Evolutionary conservation across 164 flowering plant species (phyloP).

Genomic region (Malania oleifera): DNA sequence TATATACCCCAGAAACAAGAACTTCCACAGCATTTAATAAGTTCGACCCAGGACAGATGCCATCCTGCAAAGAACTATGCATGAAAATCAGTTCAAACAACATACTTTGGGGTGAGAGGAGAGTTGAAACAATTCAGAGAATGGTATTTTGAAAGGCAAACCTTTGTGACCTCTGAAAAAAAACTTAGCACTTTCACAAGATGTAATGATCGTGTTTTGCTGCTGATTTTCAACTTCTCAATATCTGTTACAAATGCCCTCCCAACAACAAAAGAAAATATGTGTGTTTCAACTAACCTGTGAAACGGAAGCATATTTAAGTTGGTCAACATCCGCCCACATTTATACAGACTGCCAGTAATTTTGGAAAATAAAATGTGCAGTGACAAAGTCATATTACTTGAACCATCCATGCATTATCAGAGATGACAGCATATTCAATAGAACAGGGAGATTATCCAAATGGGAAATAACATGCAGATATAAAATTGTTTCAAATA

Average conservation of each 20-base stretch:
- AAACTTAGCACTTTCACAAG: constrained; percentile 50
- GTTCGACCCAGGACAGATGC: constrained; percentile 79
- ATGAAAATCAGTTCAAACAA: constrained; percentile 9
- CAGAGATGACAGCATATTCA: too few species aligned
- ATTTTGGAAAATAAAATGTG: background rate
- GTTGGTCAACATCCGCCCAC: constrained; percentile 16
- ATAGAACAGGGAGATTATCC: too few species aligned
- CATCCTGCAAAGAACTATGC: constrained; percentile 60
- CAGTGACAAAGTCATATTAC: too few species aligned
- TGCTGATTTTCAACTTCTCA: constrained; percentile 85
- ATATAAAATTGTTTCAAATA: too few species aligned
- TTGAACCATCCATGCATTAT: too few species aligned
- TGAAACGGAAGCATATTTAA: constrained; percentile 13
- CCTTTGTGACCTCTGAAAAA: constrained; percentile 85
- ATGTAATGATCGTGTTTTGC: constrained; percentile 79
- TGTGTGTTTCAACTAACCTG: constrained; percentile 98
- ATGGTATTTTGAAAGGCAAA: constrained; percentile 19
- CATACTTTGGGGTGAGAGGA: too few species aligned
- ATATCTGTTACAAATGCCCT: constrained; percentile 99
- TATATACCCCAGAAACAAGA: constrained; percentile 89
- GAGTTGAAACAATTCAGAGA: background rate
- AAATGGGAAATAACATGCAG: too few species aligned
- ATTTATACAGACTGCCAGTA: background rate
- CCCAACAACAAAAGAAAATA: constrained; percentile 98
- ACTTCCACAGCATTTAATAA: constrained; percentile 78